These are phyloP conservation scores for Mortierella antarctica DNA, from an alignment of 192 early-diverging fungal species.

Conservation along the genomic window DNA sequence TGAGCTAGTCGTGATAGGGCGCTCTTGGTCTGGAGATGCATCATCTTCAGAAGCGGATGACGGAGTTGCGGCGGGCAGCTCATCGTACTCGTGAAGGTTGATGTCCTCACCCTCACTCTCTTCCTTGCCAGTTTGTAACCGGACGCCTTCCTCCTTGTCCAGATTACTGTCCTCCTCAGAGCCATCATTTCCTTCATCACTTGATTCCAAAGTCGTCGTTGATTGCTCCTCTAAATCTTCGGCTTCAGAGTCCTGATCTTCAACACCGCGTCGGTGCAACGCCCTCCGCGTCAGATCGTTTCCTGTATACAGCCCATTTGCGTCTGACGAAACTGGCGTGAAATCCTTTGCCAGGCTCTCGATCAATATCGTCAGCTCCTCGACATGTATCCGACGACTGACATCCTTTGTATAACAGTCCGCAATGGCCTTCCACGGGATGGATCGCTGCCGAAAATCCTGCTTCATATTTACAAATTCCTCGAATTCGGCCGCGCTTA, in stretches of 20 bases:
- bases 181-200: neutral
- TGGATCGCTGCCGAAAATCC: conserved; percentile 35
- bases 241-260: neutral
- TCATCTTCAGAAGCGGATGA: neutral
- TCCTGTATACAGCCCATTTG: neutral
- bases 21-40: neutral
- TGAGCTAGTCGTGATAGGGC: neutral
- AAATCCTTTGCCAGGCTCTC: conserved; percentile 38
- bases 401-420: conserved; percentile 51
- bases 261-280: neutral
- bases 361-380: conserved; percentile 30
- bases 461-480: conserved; percentile 39
- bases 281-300: neutral
- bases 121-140: conserved; percentile 11
- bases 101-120: conserved; percentile 26
- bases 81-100: conserved; percentile 45
- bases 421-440: conserved; percentile 37
- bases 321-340: neutral
- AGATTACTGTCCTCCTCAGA: conserved; percentile 3
- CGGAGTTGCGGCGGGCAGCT: neutral
- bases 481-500: conserved; percentile 34
- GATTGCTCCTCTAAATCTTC: too few species aligned
- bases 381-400: conserved; percentile 31
- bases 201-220: neutral
- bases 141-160: conserved; percentile 11